phyloP scores from a whole-genome alignment of 2,329 filamentous ascomycete genomes.

The Neurospora sp. region DNA sequence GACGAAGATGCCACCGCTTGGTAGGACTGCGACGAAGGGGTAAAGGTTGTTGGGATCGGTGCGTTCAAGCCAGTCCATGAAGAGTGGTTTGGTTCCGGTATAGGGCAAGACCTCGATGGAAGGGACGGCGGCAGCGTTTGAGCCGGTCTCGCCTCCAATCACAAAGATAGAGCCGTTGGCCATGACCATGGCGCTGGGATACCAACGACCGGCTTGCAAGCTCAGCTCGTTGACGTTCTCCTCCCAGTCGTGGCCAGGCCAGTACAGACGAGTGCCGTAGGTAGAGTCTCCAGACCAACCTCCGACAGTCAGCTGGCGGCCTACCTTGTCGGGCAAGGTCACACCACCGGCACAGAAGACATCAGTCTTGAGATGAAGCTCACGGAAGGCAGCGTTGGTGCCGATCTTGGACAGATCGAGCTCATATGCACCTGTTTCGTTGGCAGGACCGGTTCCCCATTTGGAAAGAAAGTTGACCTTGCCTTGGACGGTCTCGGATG shows the following conservation, averaged over 20 bases:
- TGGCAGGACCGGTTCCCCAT: constrained; percentile 41
- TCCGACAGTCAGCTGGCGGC: constrained; percentile 47
- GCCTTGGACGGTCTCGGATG: constrained; percentile 38
- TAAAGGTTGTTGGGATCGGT: constrained; percentile 53
- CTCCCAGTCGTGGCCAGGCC: constrained; percentile 46
- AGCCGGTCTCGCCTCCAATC: constrained; percentile 42
- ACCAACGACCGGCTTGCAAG: constrained; percentile 44
- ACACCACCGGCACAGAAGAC: constrained; percentile 50
- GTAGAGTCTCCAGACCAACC: constrained; percentile 47
- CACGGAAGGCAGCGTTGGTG: constrained; percentile 38
- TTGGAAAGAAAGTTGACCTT: constrained; percentile 49
- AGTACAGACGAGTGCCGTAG: constrained; percentile 45
- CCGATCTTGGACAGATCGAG: constrained; percentile 36
- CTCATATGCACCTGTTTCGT: constrained; percentile 49
- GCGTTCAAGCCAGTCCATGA: constrained; percentile 41
- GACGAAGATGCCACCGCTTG: constrained; percentile 45
- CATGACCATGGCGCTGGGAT: constrained; percentile 43
- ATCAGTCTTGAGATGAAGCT: constrained; percentile 46
- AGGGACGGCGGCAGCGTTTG: constrained; percentile 39
- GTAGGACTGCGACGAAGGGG: constrained; percentile 43
- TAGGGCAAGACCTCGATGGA: constrained; percentile 44
- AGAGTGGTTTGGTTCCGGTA: constrained; percentile 31
- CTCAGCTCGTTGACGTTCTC: constrained; percentile 37
- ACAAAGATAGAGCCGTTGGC: constrained; percentile 47
- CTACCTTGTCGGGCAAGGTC: constrained; percentile 47